Conservation (phyloP, 2,329 filamentous ascomycete species). For the Colletotrichum plurivorum region DNA sequence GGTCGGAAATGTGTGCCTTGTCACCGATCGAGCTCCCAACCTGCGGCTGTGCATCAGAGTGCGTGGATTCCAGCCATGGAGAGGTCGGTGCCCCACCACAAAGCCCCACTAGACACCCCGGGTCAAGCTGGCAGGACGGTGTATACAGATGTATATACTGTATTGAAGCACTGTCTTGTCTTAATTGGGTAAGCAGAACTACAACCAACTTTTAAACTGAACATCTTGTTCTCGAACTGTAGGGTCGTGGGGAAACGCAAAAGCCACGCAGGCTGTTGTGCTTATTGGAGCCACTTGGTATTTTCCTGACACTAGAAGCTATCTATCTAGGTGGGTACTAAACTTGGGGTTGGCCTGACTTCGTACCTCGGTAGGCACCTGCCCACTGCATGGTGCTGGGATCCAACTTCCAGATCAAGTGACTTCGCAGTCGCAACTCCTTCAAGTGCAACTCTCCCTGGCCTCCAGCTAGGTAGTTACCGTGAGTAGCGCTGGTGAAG, state of each 20-base stretch:
- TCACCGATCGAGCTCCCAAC: constrained; percentile 41
- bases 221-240: too few species aligned
- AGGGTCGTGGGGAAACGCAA: too few species aligned
- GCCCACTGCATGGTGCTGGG: background rate
- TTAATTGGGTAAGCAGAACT: too few species aligned
- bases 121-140: constrained; percentile 18
- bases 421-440: constrained; percentile 4
- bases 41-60: constrained; percentile 42
- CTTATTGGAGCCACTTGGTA: too few species aligned
- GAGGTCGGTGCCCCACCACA: constrained; percentile 39
- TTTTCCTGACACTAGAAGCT: too few species aligned
- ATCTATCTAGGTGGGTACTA: too few species aligned
- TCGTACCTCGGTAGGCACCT: too few species aligned
- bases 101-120: constrained; percentile 33
- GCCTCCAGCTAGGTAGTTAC: background rate
- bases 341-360: too few species aligned
- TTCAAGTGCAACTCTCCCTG: background rate
- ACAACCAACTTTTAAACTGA: too few species aligned
- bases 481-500: too few species aligned
- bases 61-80: constrained; percentile 39
- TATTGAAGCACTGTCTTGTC: background rate
- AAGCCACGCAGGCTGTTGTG: too few species aligned
- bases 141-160: background rate
- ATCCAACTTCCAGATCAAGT: constrained; percentile 5
- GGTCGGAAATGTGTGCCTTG: constrained; percentile 41